Conservation (phyloP, 805 yeast genomes). For the Nakazawaea siamensis region DNA sequence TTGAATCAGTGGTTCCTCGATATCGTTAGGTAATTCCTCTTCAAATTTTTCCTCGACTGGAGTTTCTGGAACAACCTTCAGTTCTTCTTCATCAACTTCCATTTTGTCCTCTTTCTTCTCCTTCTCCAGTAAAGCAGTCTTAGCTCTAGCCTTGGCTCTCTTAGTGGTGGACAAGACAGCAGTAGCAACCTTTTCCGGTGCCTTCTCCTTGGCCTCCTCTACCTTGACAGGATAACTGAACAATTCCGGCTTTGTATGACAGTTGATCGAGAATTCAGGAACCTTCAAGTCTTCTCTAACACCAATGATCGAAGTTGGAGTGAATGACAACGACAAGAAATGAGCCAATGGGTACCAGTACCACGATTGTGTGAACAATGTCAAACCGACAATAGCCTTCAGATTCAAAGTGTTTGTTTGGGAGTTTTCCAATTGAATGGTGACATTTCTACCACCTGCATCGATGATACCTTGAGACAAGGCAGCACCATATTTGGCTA, state of each 20-base stretch:
- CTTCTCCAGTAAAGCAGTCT: constrained; percentile 46
- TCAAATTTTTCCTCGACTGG: constrained; percentile 13
- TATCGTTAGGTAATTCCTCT: constrained; percentile 16
- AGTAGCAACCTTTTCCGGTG: constrained; percentile 81
- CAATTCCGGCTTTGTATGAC: constrained; percentile 70
- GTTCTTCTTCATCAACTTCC: constrained; percentile 21
- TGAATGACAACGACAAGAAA: constrained; percentile 82
- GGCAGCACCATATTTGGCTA: constrained; percentile 97
- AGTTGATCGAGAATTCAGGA: constrained; percentile 74
- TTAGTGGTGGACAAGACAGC: constrained; percentile 93
- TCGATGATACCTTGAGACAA: constrained; percentile 95
- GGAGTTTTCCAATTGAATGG: constrained; percentile 79
- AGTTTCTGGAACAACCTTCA: constrained; percentile 33
- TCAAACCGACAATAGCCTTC: constrained; percentile 86
- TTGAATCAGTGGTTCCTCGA: constrained; percentile 30
- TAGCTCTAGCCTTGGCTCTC: constrained; percentile 89
- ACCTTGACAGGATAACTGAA: constrained; percentile 88
- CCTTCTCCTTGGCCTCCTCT: constrained; percentile 72
- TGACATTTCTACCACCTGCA: constrained; percentile 98
- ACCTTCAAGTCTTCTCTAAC: constrained; percentile 78
- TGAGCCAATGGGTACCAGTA: constrained; percentile 98
- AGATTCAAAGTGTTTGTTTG: constrained; percentile 87
- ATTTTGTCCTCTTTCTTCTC: constrained; percentile 44
- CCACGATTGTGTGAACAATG: constrained; percentile 91
- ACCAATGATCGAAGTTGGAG: constrained; percentile 88